Conservation (phyloP, 2,329 filamentous ascomycete species). For the Trichoderma afroharzianum region DNA sequence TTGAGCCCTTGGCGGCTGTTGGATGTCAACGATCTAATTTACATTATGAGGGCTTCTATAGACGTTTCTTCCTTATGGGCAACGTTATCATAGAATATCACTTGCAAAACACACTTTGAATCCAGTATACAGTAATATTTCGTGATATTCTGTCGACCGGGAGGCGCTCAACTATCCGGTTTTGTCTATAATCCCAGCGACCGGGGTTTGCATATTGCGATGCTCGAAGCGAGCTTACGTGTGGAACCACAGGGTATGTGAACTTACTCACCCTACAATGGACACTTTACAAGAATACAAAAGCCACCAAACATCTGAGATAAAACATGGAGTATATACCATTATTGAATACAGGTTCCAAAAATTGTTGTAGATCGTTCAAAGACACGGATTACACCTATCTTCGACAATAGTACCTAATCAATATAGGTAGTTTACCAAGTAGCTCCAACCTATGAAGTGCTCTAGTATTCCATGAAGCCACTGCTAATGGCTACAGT, state of each 20-base stretch:
- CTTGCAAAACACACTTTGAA: not conserved
- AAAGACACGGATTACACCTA: not conserved
- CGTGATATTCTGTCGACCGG: not conserved
- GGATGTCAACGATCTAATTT: not conserved
- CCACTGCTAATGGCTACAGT: not conserved
- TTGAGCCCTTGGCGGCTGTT: not conserved
- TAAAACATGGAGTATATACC: not conserved
- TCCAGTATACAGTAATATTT: not conserved
- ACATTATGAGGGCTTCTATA: not conserved
- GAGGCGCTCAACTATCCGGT: not conserved
- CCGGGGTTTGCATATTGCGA: not conserved
- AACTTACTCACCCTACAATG: not conserved
- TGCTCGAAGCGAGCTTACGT: not conserved
- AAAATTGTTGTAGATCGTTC: no score
- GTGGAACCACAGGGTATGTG: not conserved
- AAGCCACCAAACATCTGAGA: not conserved
- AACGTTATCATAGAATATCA: not conserved
- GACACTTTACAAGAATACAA: not conserved
- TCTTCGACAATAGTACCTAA: not conserved
- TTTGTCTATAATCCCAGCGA: not conserved
- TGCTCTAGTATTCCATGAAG: not conserved
- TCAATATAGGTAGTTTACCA: not conserved
- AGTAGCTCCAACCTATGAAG: not conserved
- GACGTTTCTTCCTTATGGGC: not conserved
- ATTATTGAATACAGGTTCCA: no score